A percentile compares a stretch with the other conserved stretches of the same genome.
Evolutionary conservation across 257 asterid genomes (phyloP).

Genomic region (Solanum appendiculatum): DNA sequence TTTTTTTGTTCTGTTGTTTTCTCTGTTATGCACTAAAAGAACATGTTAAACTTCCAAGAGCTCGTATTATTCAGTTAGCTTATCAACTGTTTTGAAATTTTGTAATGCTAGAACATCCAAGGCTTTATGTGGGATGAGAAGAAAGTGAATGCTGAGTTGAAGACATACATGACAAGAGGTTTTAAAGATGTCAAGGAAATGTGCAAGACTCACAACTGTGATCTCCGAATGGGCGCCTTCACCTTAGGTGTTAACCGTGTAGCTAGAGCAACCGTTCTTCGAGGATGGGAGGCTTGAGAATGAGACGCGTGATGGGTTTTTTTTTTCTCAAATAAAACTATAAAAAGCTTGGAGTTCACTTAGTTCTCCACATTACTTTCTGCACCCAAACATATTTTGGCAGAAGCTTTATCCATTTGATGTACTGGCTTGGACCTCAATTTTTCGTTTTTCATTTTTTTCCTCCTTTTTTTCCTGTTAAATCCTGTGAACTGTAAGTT

Average conservation of each 20-base stretch:
- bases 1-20: background rate
- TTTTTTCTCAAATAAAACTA: background rate
- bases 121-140: constrained; percentile 98
- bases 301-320: background rate
- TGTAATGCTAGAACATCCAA: constrained; percentile 52
- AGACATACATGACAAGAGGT: constrained; percentile 69
- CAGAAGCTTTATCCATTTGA: background rate
- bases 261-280: constrained; percentile 71
- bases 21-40: background rate
- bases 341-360: background rate
- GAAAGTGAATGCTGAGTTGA: constrained; percentile 72
- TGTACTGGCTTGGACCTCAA: background rate
- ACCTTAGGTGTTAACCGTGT: constrained; percentile 87
- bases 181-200: constrained; percentile 63
- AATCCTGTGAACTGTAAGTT: background rate
- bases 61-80: background rate
- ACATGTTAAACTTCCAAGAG: background rate
- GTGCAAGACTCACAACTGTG: constrained; percentile 72
- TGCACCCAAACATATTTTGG: background rate
- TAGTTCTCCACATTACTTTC: background rate
- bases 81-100: background rate
- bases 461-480: background rate
- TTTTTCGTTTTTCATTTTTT: background rate
- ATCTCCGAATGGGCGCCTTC: constrained; percentile 90
- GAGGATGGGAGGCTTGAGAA: constrained; percentile 90